These are phyloP conservation scores for Colletotrichum zoysiae DNA, from an alignment of 2,329 filamentous ascomycete genomes.

Conservation along the genomic window DNA sequence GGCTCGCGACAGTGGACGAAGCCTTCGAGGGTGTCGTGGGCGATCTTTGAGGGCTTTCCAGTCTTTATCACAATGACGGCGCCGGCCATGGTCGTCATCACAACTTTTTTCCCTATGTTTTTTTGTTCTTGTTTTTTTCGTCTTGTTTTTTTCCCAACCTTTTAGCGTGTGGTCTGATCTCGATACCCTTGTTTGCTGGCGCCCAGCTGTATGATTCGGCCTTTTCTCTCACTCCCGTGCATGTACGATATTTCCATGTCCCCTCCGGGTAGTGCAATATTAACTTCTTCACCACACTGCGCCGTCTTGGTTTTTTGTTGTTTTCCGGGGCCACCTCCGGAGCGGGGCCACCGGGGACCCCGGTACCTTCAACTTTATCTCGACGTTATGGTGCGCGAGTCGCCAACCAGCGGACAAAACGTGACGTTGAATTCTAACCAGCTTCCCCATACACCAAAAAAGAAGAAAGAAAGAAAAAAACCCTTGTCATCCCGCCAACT, in stretches of 20 bases:
- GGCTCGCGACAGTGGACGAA: constrained; percentile 26
- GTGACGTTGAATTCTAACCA: background rate
- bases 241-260: background rate
- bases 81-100: background rate
- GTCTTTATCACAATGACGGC: background rate
- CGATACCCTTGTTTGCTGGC: background rate
- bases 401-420: background rate
- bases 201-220: background rate
- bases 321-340: background rate
- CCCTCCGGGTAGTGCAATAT: background rate
- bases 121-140: background rate
- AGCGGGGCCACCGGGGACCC: background rate
- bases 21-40: constrained; percentile 17
- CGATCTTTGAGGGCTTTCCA: constrained; percentile 14
- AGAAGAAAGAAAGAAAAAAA: no score
- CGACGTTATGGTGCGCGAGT: background rate
- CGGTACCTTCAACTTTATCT: background rate
- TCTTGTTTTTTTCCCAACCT: background rate
- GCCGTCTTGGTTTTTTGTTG: background rate
- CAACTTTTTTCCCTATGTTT: background rate
- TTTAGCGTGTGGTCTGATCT: background rate
- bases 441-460: background rate
- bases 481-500: no score
- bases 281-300: background rate
- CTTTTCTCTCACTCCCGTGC: background rate